Evolutionary conservation across 768 basidiomycete genomes (phyloP), one percentile per base, ranked within the genome.

Genomic region (Lyophyllum semitale): DNA sequence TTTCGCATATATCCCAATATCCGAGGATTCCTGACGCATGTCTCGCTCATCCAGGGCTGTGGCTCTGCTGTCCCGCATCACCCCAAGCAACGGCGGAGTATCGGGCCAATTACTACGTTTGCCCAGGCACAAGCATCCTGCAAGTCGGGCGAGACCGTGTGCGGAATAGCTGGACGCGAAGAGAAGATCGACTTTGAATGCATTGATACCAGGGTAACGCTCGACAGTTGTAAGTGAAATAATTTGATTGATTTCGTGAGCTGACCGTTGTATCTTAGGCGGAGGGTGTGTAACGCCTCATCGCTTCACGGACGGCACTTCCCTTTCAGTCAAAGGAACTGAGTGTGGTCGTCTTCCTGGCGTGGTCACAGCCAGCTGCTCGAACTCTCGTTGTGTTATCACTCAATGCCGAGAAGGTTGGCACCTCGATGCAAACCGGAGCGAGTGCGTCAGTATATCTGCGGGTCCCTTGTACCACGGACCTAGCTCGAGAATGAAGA

Each of bases 261-360:
- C n/a, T n/a, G n/a, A n/a, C n/a, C n/a, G n/a, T n/a, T n/a, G n/a
- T n/a, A n/a, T n/a, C 17, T 42, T 43, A 77, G 76, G 76, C 50
- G 77, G 77, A 42, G 77, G 76, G n/a, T 78, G 77, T 47, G 56
- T 72, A 23, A 57, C 63, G 22, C 70, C 66, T 25, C 72, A 73
- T 58, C 69, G 71, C 18, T 77, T 73, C 47, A 45, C 47, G n/a
- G 66, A 67, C 25, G 41, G 46, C 0, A 44, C 62, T 3, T 32
- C 57, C 22, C 22, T 56, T 33, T 40, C 50, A 35, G 18, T 18
- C 26, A 23, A 35, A 26, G 74, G 70, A 23, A 51, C 57, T 22
- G 71, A 74, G 51, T 75, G 74, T 48, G 61, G 66, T 15, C 55
- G 50, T 46, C 66, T 73, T 30, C 56, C 66, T n/a, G 60, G 71